Evolutionary conservation across 768 basidiomycete genomes (phyloP), one percentile per base, ranked within the genome.

Genomic region (Cubamyces lactineus): DNA sequence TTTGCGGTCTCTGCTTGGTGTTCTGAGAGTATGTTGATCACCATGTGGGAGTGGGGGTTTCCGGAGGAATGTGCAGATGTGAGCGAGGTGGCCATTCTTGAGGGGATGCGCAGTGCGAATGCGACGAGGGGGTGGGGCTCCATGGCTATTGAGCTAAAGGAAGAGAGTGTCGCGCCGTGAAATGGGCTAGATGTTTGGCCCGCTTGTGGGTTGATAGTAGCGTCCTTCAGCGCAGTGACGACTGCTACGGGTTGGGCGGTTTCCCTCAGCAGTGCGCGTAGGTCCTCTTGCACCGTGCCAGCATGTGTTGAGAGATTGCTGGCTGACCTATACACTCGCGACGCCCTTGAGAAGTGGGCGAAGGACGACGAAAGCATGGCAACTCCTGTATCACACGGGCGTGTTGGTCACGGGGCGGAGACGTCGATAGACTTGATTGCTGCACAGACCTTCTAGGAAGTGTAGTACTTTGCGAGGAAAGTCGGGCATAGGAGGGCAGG

Each of bases 81-180:
- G 26, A 91, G 80, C 0, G 84, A 77, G 2, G 79, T 75, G 0
- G 94, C 94, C 86, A 96, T 91, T 3, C 94, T 82, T 0, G 94
- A 96, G 4, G 96, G 96, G 17, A 94, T 81, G 38, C 94, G 89
- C 19, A 98, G 82, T 17, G 94, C 89, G 73, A 98, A 98, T 0
- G 93, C 84, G 69, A 98, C 84, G 59, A 97, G 83, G 0, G 95
- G 94, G 66, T 86, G 78, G 1, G 96, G 96, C 66, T 94, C 86
- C 80, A 98, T 85, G 2, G 96, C 86, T 70, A 98, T 86, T 28
- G 94, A 94, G 21, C 93, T 86, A 72, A 98, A 94, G 0, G 94
- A 96, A 9, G 96, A 96, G 34, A 98, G 80, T 0, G 96, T 98
- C 21, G 94, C 94, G 66, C 96, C 95, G 73, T 97, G 95, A 69